phyloP scores from a whole-genome alignment of 1,139 yeast species.

The Scheffersomyces cryptocercus region DNA sequence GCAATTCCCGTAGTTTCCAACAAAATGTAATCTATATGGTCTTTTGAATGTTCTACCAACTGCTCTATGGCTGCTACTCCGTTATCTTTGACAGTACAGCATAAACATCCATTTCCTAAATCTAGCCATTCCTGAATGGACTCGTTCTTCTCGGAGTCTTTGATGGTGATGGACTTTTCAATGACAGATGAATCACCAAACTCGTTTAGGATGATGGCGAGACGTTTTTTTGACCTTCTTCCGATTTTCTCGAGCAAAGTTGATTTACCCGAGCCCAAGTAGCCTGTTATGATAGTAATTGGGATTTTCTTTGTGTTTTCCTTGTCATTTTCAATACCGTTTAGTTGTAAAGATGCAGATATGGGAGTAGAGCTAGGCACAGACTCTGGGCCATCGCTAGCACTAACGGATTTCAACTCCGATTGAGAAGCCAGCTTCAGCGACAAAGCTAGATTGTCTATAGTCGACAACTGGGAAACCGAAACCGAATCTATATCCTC shows the following conservation, averaged over 20 bases:
- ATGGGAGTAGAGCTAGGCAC: no score
- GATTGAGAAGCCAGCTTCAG: no score
- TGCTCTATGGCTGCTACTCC: slow-evolving; percentile 95
- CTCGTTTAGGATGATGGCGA: slow-evolving; percentile 91
- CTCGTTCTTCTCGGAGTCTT: slow-evolving; percentile 52
- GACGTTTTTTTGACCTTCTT: slow-evolving; percentile 61
- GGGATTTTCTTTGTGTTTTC: slow-evolving; percentile 62
- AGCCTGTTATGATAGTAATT: slow-evolving; percentile 90
- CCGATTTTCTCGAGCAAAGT: slow-evolving; percentile 79
- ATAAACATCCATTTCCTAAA: slow-evolving; percentile 92
- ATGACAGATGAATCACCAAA: slow-evolving; percentile 88
- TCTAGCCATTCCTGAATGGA: slow-evolving; percentile 92
- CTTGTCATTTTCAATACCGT: slow-evolving; percentile 6
- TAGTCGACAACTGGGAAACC: no score
- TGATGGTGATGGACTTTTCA: slow-evolving; percentile 81
- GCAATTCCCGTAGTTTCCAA: slow-evolving; percentile 98
- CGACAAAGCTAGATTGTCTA: no score
- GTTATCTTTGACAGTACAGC: slow-evolving; percentile 93
- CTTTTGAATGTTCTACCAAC: slow-evolving; percentile 70
- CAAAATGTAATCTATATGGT: slow-evolving; percentile 80
- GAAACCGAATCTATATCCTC: slow-evolving; percentile 19
- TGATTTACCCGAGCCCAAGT: slow-evolving; percentile 92
- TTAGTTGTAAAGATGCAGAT: no score
- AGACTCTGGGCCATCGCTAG: no score
- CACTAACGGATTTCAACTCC: no score